These are phyloP conservation scores for Trifolium pratense DNA, from an alignment of 306 rosid genomes.

Conservation along the genomic window DNA sequence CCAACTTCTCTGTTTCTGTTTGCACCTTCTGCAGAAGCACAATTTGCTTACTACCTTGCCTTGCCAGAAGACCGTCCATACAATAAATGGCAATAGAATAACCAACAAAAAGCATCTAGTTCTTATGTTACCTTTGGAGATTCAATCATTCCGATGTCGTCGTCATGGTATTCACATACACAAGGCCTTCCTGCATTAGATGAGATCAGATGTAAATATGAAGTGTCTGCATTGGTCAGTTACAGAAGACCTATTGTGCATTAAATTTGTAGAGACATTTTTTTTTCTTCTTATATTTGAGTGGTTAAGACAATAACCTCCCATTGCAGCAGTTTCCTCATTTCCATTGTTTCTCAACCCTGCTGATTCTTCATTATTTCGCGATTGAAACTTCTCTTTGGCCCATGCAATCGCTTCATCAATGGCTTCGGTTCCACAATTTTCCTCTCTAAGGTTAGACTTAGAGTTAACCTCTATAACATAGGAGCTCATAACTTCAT, in stretches of 20 bases:
- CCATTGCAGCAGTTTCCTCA: conserved; percentile 49
- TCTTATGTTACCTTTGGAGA: conserved; percentile 60
- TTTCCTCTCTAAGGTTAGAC: conserved; percentile 63
- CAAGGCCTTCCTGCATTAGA: conserved; percentile 49
- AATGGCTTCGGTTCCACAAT: conserved; percentile 59
- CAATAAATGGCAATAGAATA: too few relatives aligned
- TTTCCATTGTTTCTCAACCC: conserved; percentile 44
- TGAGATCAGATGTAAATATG: conserved; percentile 25
- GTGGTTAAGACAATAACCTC: conserved; percentile 52
- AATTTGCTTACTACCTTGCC: background rate
- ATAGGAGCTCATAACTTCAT: conserved; percentile 88
- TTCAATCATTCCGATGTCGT: conserved; percentile 44
- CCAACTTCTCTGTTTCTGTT: conserved; percentile 65
- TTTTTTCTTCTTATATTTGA: background rate
- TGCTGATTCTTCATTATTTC: conserved; percentile 58
- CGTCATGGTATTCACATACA: conserved; percentile 42
- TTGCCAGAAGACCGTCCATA: too few relatives aligned
- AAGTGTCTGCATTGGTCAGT: conserved; percentile 18
- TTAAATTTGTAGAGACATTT: background rate
- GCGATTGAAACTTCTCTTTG: conserved; percentile 73
- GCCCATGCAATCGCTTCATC: conserved; percentile 99
- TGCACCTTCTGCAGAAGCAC: conserved; percentile 36
- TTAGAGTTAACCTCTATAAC: conserved; percentile 85
- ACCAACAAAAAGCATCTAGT: background rate
- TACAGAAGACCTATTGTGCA: conserved; percentile 3